Base-by-base conservation (phyloP, 2,329 filamentous ascomycete species). In the Epichloe amarillans region DNA sequence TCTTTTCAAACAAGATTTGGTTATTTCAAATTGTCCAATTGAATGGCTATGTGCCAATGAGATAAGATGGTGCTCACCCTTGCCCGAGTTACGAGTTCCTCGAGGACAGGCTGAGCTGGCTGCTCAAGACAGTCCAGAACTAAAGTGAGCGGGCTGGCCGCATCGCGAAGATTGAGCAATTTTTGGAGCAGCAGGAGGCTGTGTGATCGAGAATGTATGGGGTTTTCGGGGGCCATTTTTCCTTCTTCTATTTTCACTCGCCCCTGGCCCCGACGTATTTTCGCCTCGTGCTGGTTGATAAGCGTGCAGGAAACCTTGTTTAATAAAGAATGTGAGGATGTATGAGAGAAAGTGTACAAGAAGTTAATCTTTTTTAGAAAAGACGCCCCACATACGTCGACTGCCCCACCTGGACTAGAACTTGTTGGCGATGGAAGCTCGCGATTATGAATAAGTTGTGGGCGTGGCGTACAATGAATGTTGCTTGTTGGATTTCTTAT, bases 61-160 rank as follows among this genome's bases (percentile, higher is more conserved):
- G 38, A n/a, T 4, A 33, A 5, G 4, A 38, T 6, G 14, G 12
- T 11, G 3, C 50, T 19, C 58, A 86, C 87, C 72, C 84, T 86
- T 50, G 86, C 88, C 59, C 90, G 77, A 45, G 75, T 72, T 50
- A 86, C 79, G 66, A 91, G 87, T 66, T 95, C 89, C 17, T 72
- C 69, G 2, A 91, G 56, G 4, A 95, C 69, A 0, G 83, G 82
- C 33, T 73, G 75, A 6, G 82, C 86, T 26, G 83, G 81, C 68
- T 95, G 89, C 68, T 95, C 88, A 33, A 96, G 73, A 36, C 77
- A 87, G 66, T 97, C 91, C 51, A 95, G 74, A 3, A 96, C 69
- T 26, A 97, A 72, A 0, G 90, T 96, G 61, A 97, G 81, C 3
- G 91, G 91, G 46, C 88, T 95, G 14, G 85, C 82, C 51, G 80